Evolutionary conservation across 108 stramenopile species (phyloP).

Genomic region (Nannochloropsis gaditana): DNA sequence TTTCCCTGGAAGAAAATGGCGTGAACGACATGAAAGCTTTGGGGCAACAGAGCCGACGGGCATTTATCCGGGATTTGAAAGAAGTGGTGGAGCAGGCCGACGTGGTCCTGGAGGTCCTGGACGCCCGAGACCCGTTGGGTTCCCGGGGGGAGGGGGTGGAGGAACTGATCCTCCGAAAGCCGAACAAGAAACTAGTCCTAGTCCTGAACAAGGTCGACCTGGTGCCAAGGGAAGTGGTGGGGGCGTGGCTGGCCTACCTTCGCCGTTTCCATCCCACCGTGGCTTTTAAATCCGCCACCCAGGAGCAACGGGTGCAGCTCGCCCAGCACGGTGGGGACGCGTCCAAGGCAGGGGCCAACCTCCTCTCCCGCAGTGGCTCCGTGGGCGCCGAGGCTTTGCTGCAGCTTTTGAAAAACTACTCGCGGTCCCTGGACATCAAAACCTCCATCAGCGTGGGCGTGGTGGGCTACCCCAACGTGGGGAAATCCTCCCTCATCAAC

Average conservation of each 20-base stretch:
- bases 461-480: conserved; percentile 84
- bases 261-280: conserved; percentile 71
- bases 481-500: conserved; percentile 88
- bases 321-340: conserved; percentile 52
- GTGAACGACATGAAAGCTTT: conserved; percentile 30
- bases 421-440: conserved; percentile 59
- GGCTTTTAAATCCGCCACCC: conserved; percentile 84
- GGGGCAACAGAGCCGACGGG: conserved; percentile 61
- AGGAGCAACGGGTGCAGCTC: conserved; percentile 3
- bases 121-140: conserved; percentile 94
- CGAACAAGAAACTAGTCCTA: conserved; percentile 89
- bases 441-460: conserved; percentile 57
- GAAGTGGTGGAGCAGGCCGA: conserved; percentile 92
- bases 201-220: conserved; percentile 98
- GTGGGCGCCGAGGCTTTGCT: conserved; percentile 90
- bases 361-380: conserved; percentile 48
- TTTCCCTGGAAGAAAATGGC: conserved; percentile 24
- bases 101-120: conserved; percentile 93
- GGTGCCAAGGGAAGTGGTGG: conserved; percentile 86
- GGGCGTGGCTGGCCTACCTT: conserved; percentile 80
- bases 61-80: conserved; percentile 82
- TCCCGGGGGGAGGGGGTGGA: conserved; percentile 74
- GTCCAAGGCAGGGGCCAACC: conserved; percentile 39
- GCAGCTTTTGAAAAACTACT: conserved; percentile 95
- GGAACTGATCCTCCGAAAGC: conserved; percentile 68